These are phyloP conservation scores for Chalciporus chontae DNA, from an alignment of 768 basidiomycete genomes.

Conservation along the genomic window DNA sequence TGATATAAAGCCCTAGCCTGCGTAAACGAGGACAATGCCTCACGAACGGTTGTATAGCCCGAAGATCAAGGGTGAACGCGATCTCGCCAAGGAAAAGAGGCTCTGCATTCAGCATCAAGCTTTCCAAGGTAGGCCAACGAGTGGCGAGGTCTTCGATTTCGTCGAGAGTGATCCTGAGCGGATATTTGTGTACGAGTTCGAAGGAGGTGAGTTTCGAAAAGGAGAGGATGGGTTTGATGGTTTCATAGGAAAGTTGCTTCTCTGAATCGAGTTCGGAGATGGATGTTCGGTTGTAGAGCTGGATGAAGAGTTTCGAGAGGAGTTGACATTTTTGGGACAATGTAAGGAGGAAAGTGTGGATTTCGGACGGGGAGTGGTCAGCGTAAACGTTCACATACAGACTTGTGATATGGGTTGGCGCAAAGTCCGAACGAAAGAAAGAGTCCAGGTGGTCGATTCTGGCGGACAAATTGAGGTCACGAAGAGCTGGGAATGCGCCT, in stretches of 20 bases:
- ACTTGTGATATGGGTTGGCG: constrained; percentile 47
- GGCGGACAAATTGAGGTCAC: constrained; percentile 48
- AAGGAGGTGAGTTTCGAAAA: constrained; percentile 31
- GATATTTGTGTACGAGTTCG: constrained; percentile 31
- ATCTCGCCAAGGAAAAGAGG: constrained; percentile 31
- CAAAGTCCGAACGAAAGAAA: constrained; percentile 42
- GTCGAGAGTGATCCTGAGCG: constrained; percentile 33
- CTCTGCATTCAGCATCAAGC: constrained; percentile 45
- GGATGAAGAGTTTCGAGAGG: constrained; percentile 43
- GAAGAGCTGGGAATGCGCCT: constrained; percentile 52
- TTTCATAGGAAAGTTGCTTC: constrained; percentile 33
- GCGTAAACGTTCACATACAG: constrained; percentile 50
- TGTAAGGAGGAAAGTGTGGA: constrained; percentile 42
- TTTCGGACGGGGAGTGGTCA: constrained; percentile 39
- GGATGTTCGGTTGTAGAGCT: constrained; percentile 26
- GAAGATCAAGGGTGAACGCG: constrained; percentile 32
- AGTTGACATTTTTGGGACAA: constrained; percentile 46
- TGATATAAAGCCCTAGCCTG: constrained; percentile 36
- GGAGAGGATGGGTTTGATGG: constrained; percentile 35
- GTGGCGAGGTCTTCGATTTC: constrained; percentile 46
- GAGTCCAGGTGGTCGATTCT: constrained; percentile 41
- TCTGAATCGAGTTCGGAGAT: constrained; percentile 13
- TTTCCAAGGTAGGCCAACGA: constrained; percentile 44
- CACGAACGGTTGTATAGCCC: constrained; percentile 39
- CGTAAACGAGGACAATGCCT: constrained; percentile 36